phyloP scores from a whole-genome alignment of 306 rosid species.

The Vigna radiata region DNA sequence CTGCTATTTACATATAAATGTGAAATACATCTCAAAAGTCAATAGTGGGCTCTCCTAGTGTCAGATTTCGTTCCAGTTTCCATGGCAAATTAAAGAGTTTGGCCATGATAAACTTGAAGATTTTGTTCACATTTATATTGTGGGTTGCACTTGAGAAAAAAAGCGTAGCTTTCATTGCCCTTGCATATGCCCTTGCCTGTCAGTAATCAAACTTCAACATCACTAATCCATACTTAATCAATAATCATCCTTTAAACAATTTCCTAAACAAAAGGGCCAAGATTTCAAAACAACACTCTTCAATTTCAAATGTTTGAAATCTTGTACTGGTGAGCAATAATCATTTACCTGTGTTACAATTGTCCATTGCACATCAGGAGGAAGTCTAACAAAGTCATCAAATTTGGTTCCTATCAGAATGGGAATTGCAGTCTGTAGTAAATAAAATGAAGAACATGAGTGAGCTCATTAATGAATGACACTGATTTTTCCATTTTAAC shows the following conservation, averaged over 20 bases:
- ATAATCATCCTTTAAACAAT: constrained; percentile 19
- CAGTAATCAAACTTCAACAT: constrained; percentile 19
- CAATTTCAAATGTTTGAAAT: not conserved
- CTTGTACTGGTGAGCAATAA: not conserved
- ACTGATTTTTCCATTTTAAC: not conserved
- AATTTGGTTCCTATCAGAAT: constrained; percentile 90
- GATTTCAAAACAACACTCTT: too few relatives aligned
- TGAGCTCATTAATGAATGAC: constrained; percentile 9
- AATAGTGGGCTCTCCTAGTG: constrained; percentile 25
- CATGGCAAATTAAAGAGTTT: constrained; percentile 33
- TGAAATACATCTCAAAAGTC: constrained; percentile 20
- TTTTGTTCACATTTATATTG: constrained; percentile 95
- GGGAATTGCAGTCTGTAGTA: constrained; percentile 86
- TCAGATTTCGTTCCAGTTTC: constrained; percentile 15
- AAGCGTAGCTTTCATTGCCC: constrained; percentile 82
- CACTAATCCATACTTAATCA: constrained; percentile 31
- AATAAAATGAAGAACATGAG: constrained; percentile 3
- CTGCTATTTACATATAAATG: constrained; percentile 2
- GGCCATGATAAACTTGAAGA: constrained; percentile 42
- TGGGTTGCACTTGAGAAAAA: constrained; percentile 95
- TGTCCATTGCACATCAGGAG: constrained; percentile 96
- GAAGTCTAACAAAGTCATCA: constrained; percentile 89
- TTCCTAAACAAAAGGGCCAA: too few relatives aligned
- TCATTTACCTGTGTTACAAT: constrained; percentile 79
- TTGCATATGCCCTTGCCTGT: constrained; percentile 97